Evolutionary conservation across 1,139 yeast genomes (phyloP), one percentile per base, ranked within the genome.

Genomic region (Pneumocystis carinii): DNA sequence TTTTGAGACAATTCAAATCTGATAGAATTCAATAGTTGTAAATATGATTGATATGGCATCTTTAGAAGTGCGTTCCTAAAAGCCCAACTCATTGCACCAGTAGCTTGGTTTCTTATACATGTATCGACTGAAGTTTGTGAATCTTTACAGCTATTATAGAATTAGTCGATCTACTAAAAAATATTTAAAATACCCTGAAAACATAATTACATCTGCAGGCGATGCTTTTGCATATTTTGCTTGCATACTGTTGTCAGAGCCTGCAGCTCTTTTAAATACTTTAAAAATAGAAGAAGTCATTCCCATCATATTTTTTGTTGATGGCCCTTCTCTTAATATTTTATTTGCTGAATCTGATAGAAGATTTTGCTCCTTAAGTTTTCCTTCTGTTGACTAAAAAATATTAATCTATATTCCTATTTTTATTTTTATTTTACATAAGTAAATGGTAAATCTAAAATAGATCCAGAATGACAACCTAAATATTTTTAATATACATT

Each of bases 61-160:
- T 79, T 78, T 42, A 78, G 73, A 77, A 90, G 76, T 32, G 87
- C 94, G 67, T 81, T 79, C 66, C 89, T 82, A 71, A 90, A 90
- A 0, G 97, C 87, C 79, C 86, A 89, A 62, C 95, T 86, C 95
- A 90, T 88, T 29, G 97, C 97, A 65, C 97, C 97, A 73, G 89
- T 96, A 5, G 96, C 96, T 65, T 76, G 72, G 29, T 64, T 61
- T 14, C 59, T 57, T 17, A 60, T 48, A 15, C 60, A 65, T 10
- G 66, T 62, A 59, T 64, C 65, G 1, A 61, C 65, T 19, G 61
- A 38, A 14, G 62, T 64, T 38, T 63, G 65, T 27, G 39, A 56
- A 53, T 59, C 63, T 53, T 61, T 63, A 58, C 63, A 63, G 14
- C 35, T 56, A 61, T n/a, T 15, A 59, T 7, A 19, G 5, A 15